Evolutionary conservation across 805 yeast species (phyloP).

Genomic region (Spathaspora girioi): DNA sequence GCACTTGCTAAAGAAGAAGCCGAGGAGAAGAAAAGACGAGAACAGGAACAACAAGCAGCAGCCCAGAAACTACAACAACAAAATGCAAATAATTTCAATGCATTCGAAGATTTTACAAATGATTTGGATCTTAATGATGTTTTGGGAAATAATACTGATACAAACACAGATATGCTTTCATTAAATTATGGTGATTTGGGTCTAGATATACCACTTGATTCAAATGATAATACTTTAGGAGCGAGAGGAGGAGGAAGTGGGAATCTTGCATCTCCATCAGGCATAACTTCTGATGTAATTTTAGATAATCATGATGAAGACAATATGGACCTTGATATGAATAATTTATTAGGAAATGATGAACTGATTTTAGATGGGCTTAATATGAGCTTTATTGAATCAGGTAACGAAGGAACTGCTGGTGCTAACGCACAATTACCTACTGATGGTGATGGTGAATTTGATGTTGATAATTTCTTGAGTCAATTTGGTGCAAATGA

Average conservation of each 20-base stretch:
- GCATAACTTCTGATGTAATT: constrained; percentile 4
- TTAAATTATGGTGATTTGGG: constrained; percentile 4
- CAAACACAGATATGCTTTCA: not conserved
- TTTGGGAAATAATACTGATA: not conserved
- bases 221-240: not conserved
- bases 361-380: constrained; percentile 41
- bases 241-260: not conserved
- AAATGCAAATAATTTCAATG: constrained; percentile 8
- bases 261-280: not conserved
- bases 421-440: constrained; percentile 15
- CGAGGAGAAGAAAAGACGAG: constrained; percentile 12
- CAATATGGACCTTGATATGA: constrained; percentile 16
- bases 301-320: constrained; percentile 10
- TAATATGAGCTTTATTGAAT: constrained; percentile 37
- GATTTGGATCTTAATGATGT: constrained; percentile 13
- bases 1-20: constrained; percentile 10
- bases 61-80: constrained; percentile 8
- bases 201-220: constrained; percentile 1
- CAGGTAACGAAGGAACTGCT: constrained; percentile 20
- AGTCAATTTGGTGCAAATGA: constrained; percentile 40
- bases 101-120: constrained; percentile 12
- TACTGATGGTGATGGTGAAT: constrained; percentile 41
- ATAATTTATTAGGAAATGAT: constrained; percentile 35
- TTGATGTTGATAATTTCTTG: constrained; percentile 43
- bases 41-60: constrained; percentile 9